Base-by-base conservation (phyloP, 1,139 yeast genomes). In the Pichia kudriavzevii region DNA sequence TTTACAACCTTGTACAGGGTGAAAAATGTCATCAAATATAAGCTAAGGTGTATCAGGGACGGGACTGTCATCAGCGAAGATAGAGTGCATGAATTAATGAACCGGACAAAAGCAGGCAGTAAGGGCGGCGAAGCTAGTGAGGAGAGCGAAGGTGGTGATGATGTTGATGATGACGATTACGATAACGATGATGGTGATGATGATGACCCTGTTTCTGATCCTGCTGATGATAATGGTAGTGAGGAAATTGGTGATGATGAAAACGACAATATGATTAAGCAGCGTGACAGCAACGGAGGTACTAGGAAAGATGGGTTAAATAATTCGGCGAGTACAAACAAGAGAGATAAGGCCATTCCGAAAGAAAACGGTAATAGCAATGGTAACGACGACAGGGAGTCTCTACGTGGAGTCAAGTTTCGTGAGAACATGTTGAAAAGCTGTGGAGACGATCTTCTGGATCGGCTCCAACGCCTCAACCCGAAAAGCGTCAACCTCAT, bases 1-100 rank as follows among this genome's bases (percentile, higher is more conserved):
- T 69, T 67, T 42, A 68, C 73, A 32, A 75, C 78, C 9, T 66
- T 85, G 54, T 69, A 72, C 26, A 72, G 77, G 22, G 60, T 87
- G 5, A 67, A 96, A 48, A 64, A 75, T 35, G 67, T 87, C 13
- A 68, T 87, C 40, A 69, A 88, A 45, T 81, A 80, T 50, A 88
- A 88, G 55, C 58, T 84, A 37, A 70, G 72, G 22, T 69, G 77
- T 43, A 55, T 79, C 23, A 63, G 63, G 11, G 60, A 60, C 26
- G 75, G 72, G 23, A 63, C 63, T 41, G 54, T 62, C 0, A 55
- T 70, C 13, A 71, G 64, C 30, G 53, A 50, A 6, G 50, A 43
- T 5, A 66, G 61, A 45, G 68, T 78, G 12, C 58, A 60, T 26
- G 61, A 68, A 52, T 56, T 75, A 44, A 54, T 70, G 43, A 50